Evolutionary conservation across 108 stramenopile species (phyloP), one percentile per base, ranked within the genome.

Genomic region (Skeletonema menzelii): DNA sequence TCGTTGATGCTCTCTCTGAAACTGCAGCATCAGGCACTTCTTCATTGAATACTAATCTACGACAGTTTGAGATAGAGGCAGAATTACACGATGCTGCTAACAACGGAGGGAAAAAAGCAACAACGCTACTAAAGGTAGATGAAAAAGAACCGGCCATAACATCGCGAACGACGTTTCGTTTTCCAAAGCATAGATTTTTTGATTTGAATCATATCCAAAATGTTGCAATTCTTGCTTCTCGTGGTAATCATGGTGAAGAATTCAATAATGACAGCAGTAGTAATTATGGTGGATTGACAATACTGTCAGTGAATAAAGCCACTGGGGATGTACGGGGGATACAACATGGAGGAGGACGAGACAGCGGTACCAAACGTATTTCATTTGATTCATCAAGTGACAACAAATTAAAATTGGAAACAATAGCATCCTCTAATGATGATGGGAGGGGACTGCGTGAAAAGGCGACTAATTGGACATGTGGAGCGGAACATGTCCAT

Each of bases 171-270:
- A 70, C 42, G 3, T 70, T 59, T 42, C 60, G 31, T 22, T 70
- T 70, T 20, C n/a, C 13, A 11, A 27, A 31, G 28, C 59, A 60
- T 40, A 37, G 35, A 20, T 1, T 46, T 5, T 55, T 70, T 46
- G 59, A 70, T 60, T 1, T 35, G 10, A 6, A 15, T n/a, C 14
- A 37, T 27, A 46, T 60, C 35, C 47, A 49, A 7, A 37, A 68
- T 34, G 27, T 70, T 27, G 44, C 59, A 6, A 59, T 70, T 28
- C 69, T 70, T 14, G 58, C 69, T 17, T 64, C 63, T 42, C 59
- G 27, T 26, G 44, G 37, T 38, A 56, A 30, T 30, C 30, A 30
- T 30, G 30, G 3, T 30, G 30, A 30, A 30, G 2, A 2, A 30
- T 3, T 3, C 1, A 67, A 67, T 20, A 34, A 40, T 26, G 38